Evolutionary conservation across 169 alveolate species (phyloP).

Genomic region (Eimeria mitis): DNA sequence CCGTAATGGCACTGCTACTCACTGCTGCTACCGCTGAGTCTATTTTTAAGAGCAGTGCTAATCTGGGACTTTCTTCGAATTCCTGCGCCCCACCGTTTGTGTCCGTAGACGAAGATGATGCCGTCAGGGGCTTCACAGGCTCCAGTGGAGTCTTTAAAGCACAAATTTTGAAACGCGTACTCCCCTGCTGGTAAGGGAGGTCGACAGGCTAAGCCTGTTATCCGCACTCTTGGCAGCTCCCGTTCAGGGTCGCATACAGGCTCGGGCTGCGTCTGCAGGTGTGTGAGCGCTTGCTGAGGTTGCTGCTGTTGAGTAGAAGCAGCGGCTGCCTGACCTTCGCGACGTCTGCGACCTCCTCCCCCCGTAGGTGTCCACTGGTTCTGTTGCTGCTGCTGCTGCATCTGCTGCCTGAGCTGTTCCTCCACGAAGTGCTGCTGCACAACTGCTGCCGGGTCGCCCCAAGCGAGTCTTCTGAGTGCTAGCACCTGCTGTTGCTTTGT

Average conservation of each 20-base stretch:
- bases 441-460: slow-evolving; percentile 61
- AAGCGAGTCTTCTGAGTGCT: slow-evolving; percentile 26
- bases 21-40: neutral
- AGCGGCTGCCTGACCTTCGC: slow-evolving; percentile 29
- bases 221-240: slow-evolving; percentile 59
- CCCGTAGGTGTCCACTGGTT: neutral
- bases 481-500: neutral
- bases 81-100: slow-evolving; percentile 45
- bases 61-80: neutral
- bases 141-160: slow-evolving; percentile 68
- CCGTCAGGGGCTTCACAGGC: slow-evolving; percentile 81
- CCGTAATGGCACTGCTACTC: too few species aligned
- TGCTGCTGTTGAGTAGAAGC: slow-evolving; percentile 2
- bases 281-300: slow-evolving; percentile 6
- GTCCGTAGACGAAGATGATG: slow-evolving; percentile 73
- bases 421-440: slow-evolving; percentile 57
- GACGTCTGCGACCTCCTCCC: slow-evolving; percentile 21
- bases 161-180: slow-evolving; percentile 68
- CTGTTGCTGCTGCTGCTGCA: slow-evolving; percentile 9
- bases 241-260: slow-evolving; percentile 47
- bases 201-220: slow-evolving; percentile 79
- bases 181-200: slow-evolving; percentile 76
- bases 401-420: slow-evolving; percentile 60
- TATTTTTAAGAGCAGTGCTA: neutral
- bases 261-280: neutral